phyloP scores from a whole-genome alignment of 1,284 basidiomycete species.

The Pseudozyma hubeiensis region DNA sequence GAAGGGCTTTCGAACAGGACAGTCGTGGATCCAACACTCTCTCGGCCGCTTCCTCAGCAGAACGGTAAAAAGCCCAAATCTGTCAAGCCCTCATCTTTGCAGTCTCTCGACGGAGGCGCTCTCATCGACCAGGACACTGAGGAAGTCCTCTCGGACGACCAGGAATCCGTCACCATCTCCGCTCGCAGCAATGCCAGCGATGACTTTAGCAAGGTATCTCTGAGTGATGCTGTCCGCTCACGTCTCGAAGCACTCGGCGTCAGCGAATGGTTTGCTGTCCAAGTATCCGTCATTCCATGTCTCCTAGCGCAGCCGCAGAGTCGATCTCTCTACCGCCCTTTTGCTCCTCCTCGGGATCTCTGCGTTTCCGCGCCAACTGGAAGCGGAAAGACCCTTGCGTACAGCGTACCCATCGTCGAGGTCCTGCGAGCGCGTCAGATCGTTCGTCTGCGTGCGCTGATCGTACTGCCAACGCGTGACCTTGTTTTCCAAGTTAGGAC shows the following conservation, averaged over 20 bases:
- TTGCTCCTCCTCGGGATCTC: conserved; percentile 80
- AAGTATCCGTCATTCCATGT: conserved; percentile 83
- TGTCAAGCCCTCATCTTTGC: background rate
- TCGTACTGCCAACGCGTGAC: conserved; percentile 94
- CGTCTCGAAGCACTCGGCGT: conserved; percentile 58
- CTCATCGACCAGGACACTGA: conserved; percentile 19
- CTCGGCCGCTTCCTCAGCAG: conserved; percentile 30
- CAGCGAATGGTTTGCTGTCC: conserved; percentile 73
- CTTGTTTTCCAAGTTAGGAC: conserved; percentile 92
- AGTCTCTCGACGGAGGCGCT: conserved; percentile 1
- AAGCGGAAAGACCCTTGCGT: conserved; percentile 95
- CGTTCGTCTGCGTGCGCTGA: conserved; percentile 82
- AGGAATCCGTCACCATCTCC: conserved; percentile 16
- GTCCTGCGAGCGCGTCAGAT: conserved; percentile 30
- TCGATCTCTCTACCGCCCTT: conserved; percentile 76
- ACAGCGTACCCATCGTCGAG: conserved; percentile 91
- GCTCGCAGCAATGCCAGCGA: conserved; percentile 10
- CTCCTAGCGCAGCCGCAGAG: conserved; percentile 73
- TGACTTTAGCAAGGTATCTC: conserved; percentile 33
- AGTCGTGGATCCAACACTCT: conserved; percentile 50
- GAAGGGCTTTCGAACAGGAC: conserved; percentile 52
- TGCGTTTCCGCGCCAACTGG: conserved; percentile 98
- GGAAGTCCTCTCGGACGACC: conserved; percentile 13
- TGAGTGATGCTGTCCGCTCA: conserved; percentile 46
- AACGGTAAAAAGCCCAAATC: conserved; percentile 6